These are phyloP conservation scores for Suhomyces prunicola DNA, from an alignment of 805 yeast genomes.

Conservation along the genomic window DNA sequence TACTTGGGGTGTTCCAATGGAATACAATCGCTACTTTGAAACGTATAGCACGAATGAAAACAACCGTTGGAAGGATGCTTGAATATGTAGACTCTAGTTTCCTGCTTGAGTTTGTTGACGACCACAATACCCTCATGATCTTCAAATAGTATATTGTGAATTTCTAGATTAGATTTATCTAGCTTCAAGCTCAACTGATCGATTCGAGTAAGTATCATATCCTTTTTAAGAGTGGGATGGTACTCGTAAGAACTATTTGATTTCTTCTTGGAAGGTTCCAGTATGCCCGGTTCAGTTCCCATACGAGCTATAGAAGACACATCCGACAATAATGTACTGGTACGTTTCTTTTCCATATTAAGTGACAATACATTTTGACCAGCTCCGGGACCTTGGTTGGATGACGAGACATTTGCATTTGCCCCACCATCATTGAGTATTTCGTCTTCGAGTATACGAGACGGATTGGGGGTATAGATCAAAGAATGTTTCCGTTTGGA, in stretches of 20 bases:
- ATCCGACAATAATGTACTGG: slow-evolving; percentile 41
- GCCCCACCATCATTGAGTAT: slow-evolving; percentile 6
- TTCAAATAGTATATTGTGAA: slow-evolving; percentile 40
- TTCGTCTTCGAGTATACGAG: slow-evolving; percentile 44
- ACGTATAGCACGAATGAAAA: slow-evolving; percentile 29
- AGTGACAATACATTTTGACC: slow-evolving; percentile 25
- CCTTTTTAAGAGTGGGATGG: slow-evolving; percentile 51
- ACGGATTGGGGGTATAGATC: slow-evolving; percentile 40
- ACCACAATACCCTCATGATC: slow-evolving; percentile 63
- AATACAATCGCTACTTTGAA: slow-evolving; percentile 35
- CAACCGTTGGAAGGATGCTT: slow-evolving; percentile 28
- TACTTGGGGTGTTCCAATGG: slow-evolving; percentile 32
- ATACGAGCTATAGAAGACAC: slow-evolving; percentile 45
- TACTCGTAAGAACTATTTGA: slow-evolving; percentile 5
- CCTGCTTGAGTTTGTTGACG: slow-evolving; percentile 39
- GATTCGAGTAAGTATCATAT: slow-evolving; percentile 64
- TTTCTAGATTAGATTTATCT: slow-evolving; percentile 29
- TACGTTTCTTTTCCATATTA: slow-evolving; percentile 42
- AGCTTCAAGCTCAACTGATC: slow-evolving; percentile 39
- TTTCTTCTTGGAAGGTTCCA: slow-evolving; percentile 21
- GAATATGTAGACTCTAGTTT: slow-evolving; percentile 52
- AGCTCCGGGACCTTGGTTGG: not conserved
- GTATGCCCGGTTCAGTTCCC: slow-evolving; percentile 36
- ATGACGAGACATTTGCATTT: not conserved
- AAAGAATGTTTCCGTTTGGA: slow-evolving; percentile 26